Evolutionary conservation across 257 asterid species (phyloP).

Genomic region (Solanum ossicruentum): DNA sequence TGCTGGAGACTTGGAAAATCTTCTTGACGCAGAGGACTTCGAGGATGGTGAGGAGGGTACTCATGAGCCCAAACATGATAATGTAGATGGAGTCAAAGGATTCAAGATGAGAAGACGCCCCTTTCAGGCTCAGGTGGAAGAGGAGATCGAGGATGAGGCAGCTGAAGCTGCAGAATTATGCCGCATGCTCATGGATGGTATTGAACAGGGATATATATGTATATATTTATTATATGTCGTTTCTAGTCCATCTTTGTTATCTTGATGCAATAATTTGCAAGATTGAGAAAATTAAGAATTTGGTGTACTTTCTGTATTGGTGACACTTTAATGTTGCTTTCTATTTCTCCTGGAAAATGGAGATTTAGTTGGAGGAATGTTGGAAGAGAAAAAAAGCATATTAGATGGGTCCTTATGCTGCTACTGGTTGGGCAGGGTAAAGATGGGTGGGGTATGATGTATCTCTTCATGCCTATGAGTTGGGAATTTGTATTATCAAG

Average conservation of each 20-base stretch:
- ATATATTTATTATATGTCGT: background rate
- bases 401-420: background rate
- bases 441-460: background rate
- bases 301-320: background rate
- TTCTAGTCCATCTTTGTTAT: background rate
- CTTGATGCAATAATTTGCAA: background rate
- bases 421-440: background rate
- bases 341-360: background rate
- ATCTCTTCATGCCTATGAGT: background rate
- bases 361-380: background rate
- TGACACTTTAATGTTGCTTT: background rate
- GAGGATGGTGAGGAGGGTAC: conserved; percentile 78
- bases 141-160: conserved; percentile 90
- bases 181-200: conserved; percentile 99
- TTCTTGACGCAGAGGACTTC: conserved; percentile 86
- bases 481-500: background rate
- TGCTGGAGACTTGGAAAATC: conserved; percentile 99
- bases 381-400: background rate
- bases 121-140: conserved; percentile 77
- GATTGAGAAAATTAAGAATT: background rate
- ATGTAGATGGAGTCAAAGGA: conserved; percentile 71
- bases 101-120: conserved; percentile 84
- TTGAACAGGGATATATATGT: background rate
- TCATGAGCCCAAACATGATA: conserved; percentile 55
- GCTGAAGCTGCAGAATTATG: conserved; percentile 96